Conservation (phyloP, 2,329 filamentous ascomycete species). For the Verticillium nubilum region DNA sequence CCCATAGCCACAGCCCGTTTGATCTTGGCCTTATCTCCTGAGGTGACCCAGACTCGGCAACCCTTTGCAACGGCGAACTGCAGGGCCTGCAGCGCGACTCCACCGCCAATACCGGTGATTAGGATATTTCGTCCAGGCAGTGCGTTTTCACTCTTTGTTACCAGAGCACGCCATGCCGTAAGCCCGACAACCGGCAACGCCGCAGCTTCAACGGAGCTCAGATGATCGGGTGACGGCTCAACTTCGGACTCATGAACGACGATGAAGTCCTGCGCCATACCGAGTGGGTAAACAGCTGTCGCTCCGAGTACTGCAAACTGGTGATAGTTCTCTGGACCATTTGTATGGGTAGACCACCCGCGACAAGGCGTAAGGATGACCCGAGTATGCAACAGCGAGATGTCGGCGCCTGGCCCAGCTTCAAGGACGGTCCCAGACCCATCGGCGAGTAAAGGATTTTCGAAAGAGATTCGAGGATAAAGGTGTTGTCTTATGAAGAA, state of each 20-base stretch:
- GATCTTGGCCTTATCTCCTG: conserved; percentile 70
- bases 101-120: conserved; percentile 87
- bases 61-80: conserved; percentile 73
- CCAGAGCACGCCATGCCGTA: conserved; percentile 81
- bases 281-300: conserved; percentile 57
- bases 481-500: conserved; percentile 89
- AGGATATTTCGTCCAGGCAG: conserved; percentile 67
- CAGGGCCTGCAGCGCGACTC: conserved; percentile 78
- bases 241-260: conserved; percentile 68
- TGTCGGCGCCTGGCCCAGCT: conserved; percentile 44
- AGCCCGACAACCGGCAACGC: conserved; percentile 79
- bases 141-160: conserved; percentile 68
- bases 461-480: conserved; percentile 81
- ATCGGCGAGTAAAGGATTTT: conserved; percentile 74
- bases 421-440: conserved; percentile 70
- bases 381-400: conserved; percentile 47
- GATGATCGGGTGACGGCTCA: conserved; percentile 68
- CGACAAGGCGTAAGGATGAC: conserved; percentile 75
- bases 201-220: conserved; percentile 69
- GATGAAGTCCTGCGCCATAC: conserved; percentile 71
- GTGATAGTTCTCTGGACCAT: conserved; percentile 64
- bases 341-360: conserved; percentile 67
- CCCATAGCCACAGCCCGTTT: conserved; percentile 65
- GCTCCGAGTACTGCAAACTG: conserved; percentile 65
- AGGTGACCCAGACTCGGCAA: conserved; percentile 74